Evolutionary conservation across 2,329 filamentous ascomycete genomes (phyloP).

Genomic region (Rhinocladiella mackenziei): DNA sequence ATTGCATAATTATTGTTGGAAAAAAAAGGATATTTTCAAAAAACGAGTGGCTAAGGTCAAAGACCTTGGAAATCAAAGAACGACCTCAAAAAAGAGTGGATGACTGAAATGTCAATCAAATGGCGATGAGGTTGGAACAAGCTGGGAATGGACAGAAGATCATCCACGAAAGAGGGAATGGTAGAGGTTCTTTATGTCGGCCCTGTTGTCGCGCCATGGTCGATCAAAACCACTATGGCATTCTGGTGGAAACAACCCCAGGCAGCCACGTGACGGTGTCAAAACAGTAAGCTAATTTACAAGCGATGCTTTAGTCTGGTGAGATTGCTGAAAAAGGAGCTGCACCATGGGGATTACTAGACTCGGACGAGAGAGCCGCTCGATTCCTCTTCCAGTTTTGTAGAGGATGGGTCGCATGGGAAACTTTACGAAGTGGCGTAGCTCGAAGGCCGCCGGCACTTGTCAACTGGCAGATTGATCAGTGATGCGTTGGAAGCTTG

Average conservation of each 20-base stretch:
- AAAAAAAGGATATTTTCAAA: conserved; percentile 10
- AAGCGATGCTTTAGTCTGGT: conserved; percentile 5
- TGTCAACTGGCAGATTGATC: too few relatives aligned
- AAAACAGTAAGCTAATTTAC: conserved; percentile 21
- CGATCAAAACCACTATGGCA: conserved; percentile 4
- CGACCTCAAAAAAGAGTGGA: conserved; percentile 29
- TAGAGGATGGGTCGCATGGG: not conserved
- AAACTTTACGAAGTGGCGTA: too few relatives aligned
- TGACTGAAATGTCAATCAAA: conserved; percentile 30
- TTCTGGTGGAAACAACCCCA: conserved; percentile 6
- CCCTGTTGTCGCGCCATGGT: conserved; percentile 5
- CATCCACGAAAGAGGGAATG: conserved; percentile 5
- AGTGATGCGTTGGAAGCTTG: too few relatives aligned
- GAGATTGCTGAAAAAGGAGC: conserved; percentile 13
- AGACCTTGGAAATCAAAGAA: conserved; percentile 22
- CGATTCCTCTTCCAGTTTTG: not conserved
- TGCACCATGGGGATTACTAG: not conserved
- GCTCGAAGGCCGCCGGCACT: too few relatives aligned
- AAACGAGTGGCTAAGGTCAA: conserved; percentile 29
- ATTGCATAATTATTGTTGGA: conserved; percentile 19
- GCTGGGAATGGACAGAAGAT: conserved; percentile 13
- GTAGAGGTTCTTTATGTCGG: conserved; percentile 21
- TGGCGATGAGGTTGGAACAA: conserved; percentile 13
- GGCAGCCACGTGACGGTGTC: conserved; percentile 21
- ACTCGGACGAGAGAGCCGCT: not conserved